Percentiles rank a stretch among this genome's conserved stretches.
Evolutionary conservation across 2,329 filamentous ascomycete species (phyloP).

Genomic region (Penicillium sp.): DNA sequence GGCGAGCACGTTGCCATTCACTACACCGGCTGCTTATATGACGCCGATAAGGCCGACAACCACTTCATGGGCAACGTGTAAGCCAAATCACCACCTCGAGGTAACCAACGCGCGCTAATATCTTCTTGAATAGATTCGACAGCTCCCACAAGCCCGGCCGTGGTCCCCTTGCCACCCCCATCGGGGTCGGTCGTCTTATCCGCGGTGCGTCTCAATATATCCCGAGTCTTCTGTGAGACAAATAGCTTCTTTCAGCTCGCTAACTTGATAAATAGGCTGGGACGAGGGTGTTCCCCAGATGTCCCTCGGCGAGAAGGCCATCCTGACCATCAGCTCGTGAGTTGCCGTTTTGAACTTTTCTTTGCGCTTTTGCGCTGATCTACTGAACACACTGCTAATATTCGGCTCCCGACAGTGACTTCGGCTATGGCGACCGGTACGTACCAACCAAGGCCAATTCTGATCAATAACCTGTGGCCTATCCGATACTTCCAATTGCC

Average conservation of each 20-base stretch:
- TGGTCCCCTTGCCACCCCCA: constrained; percentile 70
- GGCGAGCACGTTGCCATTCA: constrained; percentile 80
- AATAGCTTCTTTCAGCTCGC: not conserved
- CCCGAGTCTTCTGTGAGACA: not conserved
- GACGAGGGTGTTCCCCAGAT: constrained; percentile 82
- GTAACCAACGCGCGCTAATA: not conserved
- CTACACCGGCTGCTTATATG: constrained; percentile 86
- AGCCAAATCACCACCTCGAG: constrained; percentile 31
- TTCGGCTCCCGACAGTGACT: constrained; percentile 28
- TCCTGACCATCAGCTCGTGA: constrained; percentile 75
- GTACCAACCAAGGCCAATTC: constrained; percentile 14
- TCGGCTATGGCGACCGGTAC: constrained; percentile 42
- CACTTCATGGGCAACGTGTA: constrained; percentile 69
- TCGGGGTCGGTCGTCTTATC: constrained; percentile 84
- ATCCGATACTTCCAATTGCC: not conserved
- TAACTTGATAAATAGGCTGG: constrained; percentile 54
- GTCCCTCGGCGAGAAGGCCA: constrained; percentile 87
- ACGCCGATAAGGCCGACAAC: constrained; percentile 56
- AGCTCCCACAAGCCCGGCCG: constrained; percentile 65
- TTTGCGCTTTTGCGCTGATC: not conserved
- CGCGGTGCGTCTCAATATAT: constrained; percentile 59
- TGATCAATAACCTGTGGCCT: not conserved
- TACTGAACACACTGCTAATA: constrained; percentile 9
- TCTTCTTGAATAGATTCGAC: constrained; percentile 67
- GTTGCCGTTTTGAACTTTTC: constrained; percentile 23